Evolutionary conservation across 1,284 basidiomycete genomes (phyloP), one percentile per base, ranked within the genome.

Genomic region (Phellopilus nigrolimitatus): DNA sequence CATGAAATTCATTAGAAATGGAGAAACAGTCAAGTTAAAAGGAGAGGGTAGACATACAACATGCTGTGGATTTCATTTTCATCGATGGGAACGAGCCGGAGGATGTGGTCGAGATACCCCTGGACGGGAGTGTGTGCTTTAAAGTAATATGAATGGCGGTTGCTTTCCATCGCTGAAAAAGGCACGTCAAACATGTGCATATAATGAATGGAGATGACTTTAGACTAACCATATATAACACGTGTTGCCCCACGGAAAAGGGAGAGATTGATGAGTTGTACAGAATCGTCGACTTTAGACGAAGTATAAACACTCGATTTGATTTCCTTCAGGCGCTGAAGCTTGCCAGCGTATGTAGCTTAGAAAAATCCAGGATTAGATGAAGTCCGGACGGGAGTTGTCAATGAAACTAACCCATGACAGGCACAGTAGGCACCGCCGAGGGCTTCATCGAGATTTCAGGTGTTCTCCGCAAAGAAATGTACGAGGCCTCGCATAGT

Each of bases 121-220:
- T 52, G 43, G 5, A 52, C n/a, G 1, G 38, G 37, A n/a, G 21
- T 39, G 25, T 47, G 24, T 15, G 28, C 37, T 22, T 52, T 47
- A 24, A 52, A 40, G 1, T 28, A 17, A n/a, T 52, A 52, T 12
- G 37, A 27, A 33, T 38, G 25, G 7, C 41, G 51, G 36, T 46
- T 52, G 37, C 44, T 52, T 36, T 52, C 45, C 51, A 52, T 47
- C 13, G 43, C 51, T 52, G n/a, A n/a, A 15, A n/a, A 42, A 15
- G 28, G 36, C 6, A 17, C 12, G 31, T 42, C 5, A 49, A 17
- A 25, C 21, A 9, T 4, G 7, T 33, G 17, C 13, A 27, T 4
- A 25, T 24, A 15, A 7, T 17, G 3, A 34, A 33, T 19, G 21
- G 22, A 40, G 17, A 44, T 31, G 15, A 30, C 19, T 44, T 27